Conservation (phyloP, 192 early-diverging fungal species). For the Spinellus fusiger region DNA sequence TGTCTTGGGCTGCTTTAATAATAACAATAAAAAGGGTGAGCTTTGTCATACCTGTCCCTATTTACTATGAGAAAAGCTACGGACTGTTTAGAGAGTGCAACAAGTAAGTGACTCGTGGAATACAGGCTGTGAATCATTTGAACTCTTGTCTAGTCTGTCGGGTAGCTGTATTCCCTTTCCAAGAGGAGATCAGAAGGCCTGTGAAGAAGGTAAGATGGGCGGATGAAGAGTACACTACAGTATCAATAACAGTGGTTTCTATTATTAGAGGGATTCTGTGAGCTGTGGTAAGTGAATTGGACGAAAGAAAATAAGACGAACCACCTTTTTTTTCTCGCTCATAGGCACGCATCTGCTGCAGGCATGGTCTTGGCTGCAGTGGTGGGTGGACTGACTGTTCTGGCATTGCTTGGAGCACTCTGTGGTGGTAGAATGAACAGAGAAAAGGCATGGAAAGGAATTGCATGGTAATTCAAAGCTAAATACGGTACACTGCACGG, state of each 20-base stretch:
- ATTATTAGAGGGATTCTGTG: constrained; percentile 27
- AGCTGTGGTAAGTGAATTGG: constrained; percentile 19
- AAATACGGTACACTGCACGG: not conserved
- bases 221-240: not conserved
- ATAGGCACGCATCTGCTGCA: constrained; percentile 21
- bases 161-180: too few relatives aligned
- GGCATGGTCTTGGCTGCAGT: constrained; percentile 27
- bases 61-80: constrained; percentile 31
- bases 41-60: constrained; percentile 27
- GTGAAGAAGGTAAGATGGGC: constrained; percentile 21
- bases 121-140: constrained; percentile 16
- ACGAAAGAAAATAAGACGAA: not conserved
- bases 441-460: constrained; percentile 18
- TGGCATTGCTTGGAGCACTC: constrained; percentile 23
- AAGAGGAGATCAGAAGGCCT: constrained; percentile 19
- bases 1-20: not conserved
- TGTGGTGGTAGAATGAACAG: constrained; percentile 26
- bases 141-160: constrained; percentile 16
- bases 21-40: constrained; percentile 15
- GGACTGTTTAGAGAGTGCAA: constrained; percentile 24
- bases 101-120: constrained; percentile 14
- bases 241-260: not conserved
- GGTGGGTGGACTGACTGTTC: constrained; percentile 18
- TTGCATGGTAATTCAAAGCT: constrained; percentile 16
- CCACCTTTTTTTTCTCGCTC: not conserved